Conservation (phyloP, 768 basidiomycete species). For the Lentinula sp. region DNA sequence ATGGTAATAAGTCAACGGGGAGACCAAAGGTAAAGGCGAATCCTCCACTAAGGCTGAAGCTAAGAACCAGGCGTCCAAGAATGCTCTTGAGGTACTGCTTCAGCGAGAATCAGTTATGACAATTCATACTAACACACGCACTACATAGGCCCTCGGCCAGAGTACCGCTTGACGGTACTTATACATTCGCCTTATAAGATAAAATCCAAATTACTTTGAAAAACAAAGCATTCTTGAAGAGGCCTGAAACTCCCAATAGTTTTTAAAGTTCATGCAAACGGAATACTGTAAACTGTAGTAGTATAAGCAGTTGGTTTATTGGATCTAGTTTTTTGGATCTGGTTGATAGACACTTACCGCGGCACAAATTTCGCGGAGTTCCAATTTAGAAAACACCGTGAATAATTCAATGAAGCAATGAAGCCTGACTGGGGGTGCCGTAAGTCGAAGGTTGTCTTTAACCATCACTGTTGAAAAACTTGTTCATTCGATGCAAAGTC, state of each 20-base stretch:
- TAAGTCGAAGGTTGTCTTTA: background rate
- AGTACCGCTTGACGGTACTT: background rate
- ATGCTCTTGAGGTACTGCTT: slow-evolving; percentile 32
- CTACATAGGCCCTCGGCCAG: background rate
- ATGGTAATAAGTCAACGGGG: slow-evolving; percentile 34
- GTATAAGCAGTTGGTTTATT: background rate
- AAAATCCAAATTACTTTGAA: background rate
- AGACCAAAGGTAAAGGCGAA: slow-evolving; percentile 39
- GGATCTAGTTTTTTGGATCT: background rate
- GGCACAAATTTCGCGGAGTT: slow-evolving; percentile 2
- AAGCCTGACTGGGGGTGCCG: background rate
- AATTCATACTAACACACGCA: background rate
- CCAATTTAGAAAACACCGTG: slow-evolving; percentile 2
- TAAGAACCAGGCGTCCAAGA: slow-evolving; percentile 40
- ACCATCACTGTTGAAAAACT: background rate
- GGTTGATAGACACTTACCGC: background rate
- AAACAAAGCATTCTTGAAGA: background rate
- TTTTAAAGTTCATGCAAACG: no score
- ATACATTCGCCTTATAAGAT: no score
- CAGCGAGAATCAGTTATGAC: background rate
- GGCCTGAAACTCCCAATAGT: no score
- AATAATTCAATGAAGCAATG: background rate
- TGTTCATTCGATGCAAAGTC: background rate
- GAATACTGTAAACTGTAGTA: no score
- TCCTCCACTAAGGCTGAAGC: slow-evolving; percentile 39